Conservation (phyloP, 2,329 filamentous ascomycete species). For the Verticillium klebahnii region DNA sequence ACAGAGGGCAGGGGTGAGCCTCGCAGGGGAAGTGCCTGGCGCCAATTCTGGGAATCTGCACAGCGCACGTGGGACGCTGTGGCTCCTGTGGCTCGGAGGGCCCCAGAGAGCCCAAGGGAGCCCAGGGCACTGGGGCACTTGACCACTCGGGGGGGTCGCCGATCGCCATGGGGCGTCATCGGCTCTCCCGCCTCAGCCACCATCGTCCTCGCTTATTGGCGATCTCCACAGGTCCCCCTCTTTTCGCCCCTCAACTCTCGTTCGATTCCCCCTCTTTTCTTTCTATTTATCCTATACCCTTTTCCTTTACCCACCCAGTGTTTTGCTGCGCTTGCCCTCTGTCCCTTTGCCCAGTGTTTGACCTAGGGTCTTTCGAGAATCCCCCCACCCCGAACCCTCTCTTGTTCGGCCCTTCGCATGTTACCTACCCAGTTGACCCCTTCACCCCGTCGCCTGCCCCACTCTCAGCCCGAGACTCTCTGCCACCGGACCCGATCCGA, state of each 20-base stretch:
- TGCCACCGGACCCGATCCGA: too few species aligned
- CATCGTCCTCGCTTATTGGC: neutral
- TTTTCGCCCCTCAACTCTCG: neutral
- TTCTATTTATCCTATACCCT: neutral
- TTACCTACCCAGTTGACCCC: too few species aligned
- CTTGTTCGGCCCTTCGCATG: too few species aligned
- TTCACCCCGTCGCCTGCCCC: too few species aligned
- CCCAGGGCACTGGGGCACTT: neutral
- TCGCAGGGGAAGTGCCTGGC: neutral
- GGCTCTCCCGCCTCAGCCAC: neutral
- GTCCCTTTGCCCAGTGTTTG: neutral
- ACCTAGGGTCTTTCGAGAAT: too few species aligned
- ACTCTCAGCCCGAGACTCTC: too few species aligned
- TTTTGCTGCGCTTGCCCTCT: neutral
- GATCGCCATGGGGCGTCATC: neutral
- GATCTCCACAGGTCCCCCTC: neutral
- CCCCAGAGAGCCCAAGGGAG: neutral
- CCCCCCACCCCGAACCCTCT: too few species aligned
- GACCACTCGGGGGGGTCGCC: constrained; percentile 3
- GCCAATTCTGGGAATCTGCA: constrained; percentile 2
- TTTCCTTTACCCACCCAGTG: neutral
- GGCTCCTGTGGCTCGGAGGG: constrained; percentile 2
- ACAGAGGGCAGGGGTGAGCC: neutral
- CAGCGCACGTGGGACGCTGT: constrained; percentile 3
- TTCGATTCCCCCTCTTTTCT: neutral